Conservation (phyloP, 148 eudicot genomes). For the Polygonum aviculare region DNA sequence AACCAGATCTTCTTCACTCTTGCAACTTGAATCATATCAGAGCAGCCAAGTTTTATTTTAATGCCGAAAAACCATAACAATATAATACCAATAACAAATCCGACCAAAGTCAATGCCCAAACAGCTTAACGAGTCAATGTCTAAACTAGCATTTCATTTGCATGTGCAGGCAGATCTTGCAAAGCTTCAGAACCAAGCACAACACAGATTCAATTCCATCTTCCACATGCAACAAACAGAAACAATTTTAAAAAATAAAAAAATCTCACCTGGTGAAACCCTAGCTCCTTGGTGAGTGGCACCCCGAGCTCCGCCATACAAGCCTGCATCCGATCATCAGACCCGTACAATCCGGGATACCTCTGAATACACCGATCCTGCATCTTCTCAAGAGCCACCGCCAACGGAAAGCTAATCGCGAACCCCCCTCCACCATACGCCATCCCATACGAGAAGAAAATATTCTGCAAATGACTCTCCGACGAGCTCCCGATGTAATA, state of each 20-base stretch:
- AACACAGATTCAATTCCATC: not conserved
- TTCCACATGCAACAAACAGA: not conserved
- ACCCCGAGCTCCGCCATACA: conserved; percentile 97
- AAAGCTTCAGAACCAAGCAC: not conserved
- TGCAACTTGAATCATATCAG: not conserved
- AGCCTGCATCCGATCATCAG: conserved; percentile 92
- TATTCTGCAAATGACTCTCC: conserved; percentile 79
- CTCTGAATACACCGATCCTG: conserved; percentile 76
- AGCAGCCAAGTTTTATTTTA: not conserved
- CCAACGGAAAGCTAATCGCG: conserved; percentile 80
- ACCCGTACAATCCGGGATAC: conserved; percentile 77
- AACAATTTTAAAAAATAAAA: not conserved
- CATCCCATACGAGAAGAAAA: conserved; percentile 78
- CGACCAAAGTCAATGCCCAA: not conserved
- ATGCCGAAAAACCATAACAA: not conserved
- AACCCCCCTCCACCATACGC: conserved; percentile 96
- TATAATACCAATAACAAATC: not conserved
- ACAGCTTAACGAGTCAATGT: not conserved
- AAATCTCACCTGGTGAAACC: conserved; percentile 72
- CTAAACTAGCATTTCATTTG: not conserved
- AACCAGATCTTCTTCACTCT: not conserved
- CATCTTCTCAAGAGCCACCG: conserved; percentile 66
- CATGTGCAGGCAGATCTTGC: conserved; percentile 4
- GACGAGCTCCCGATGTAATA: conserved; percentile 74
- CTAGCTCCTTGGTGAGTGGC: conserved; percentile 81